Percentiles rank a stretch among this genome's conserved stretches.
phyloP scores from a whole-genome alignment of 306 rosid species.

The Prunus fruticosa region DNA sequence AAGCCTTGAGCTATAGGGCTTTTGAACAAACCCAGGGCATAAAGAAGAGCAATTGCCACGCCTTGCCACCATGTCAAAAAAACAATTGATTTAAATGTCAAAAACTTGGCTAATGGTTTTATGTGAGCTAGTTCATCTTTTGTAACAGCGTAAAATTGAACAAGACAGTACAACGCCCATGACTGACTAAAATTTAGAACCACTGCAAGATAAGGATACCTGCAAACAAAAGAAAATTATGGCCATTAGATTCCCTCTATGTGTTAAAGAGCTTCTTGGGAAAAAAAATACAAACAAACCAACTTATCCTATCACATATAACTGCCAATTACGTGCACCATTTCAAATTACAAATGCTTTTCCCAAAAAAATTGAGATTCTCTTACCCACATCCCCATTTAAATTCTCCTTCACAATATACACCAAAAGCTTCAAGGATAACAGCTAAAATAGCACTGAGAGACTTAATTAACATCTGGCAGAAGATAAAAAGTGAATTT shows the following conservation, averaged over 20 bases:
- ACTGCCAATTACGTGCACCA: not conserved
- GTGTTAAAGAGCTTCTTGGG: slow-evolving; percentile 5
- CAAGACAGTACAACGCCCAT: slow-evolving; percentile 97
- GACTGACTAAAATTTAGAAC: slow-evolving; percentile 96
- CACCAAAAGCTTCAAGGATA: slow-evolving; percentile 83
- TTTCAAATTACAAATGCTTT: slow-evolving; percentile 9
- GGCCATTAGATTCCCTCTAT: slow-evolving; percentile 23
- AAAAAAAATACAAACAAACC: not conserved
- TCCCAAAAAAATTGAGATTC: slow-evolving; percentile 6
- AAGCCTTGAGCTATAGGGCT: slow-evolving; percentile 93
- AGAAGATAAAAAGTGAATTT: slow-evolving; percentile 26
- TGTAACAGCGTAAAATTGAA: slow-evolving; percentile 87
- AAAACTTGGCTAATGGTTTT: slow-evolving; percentile 90
- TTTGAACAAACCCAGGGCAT: slow-evolving; percentile 79
- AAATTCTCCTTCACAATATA: slow-evolving; percentile 96
- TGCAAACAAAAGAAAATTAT: slow-evolving; percentile 36
- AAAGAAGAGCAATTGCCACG: slow-evolving; percentile 91
- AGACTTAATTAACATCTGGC: slow-evolving; percentile 93
- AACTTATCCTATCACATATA: not conserved
- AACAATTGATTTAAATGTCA: slow-evolving; percentile 94
- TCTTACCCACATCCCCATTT: slow-evolving; percentile 90
- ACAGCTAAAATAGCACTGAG: slow-evolving; percentile 77
- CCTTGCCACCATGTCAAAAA: slow-evolving; percentile 99
- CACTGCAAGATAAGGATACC: slow-evolving; percentile 94
- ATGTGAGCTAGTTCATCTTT: slow-evolving; percentile 88